Evolutionary conservation across 768 basidiomycete species (phyloP), one percentile per base, ranked within the genome.

Genomic region (Auricularia auricula-judae): DNA sequence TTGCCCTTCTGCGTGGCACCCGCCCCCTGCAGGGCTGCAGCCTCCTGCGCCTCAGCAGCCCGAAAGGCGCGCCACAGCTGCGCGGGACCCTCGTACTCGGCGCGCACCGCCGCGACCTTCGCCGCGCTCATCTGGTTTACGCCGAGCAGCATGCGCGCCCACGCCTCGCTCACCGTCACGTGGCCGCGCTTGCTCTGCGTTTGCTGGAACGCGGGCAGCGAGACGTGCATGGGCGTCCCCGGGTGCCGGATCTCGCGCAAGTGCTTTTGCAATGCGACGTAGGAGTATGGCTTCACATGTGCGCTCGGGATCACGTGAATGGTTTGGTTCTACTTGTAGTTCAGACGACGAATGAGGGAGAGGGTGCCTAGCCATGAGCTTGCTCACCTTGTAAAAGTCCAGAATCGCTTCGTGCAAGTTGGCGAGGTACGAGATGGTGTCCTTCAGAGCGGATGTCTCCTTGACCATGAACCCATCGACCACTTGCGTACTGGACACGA

Each of bases 391-490:
- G 54, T 71, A 69, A 1, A 65, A 61, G 3, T 67, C 64, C 3
- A 65, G 63, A 64, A 78, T 75, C 4, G 73, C 71, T 12, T 71
- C 66, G 33, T 76, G 76, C 71, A 78, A 71, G 14, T 70, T 69
- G 14, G 68, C 67, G 23, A 78, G 67, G 63, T 74, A 76, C 36
- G 74, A 71, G 66, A 77, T 70, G 12, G 76, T 76, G 39, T 76
- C 75, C 23, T 70, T 68, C 23, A 75, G 34, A 34, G 67, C 71
- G 53, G 72, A 68, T 3, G 76, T 78, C 56, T 76, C 72, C 63
- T 76, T 75, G 18, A 78, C 68, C 62, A 74, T 74, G 68, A 76
- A 78, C 4, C 72, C 70, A 65, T 75, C 74, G 43, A 75, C 71
- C 12, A 77, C 69, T 63, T 76, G 75, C 7, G 76, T 74, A 35